Evolutionary conservation across 116 monocot species (phyloP).

Genomic region (Posidonia oceanica): DNA sequence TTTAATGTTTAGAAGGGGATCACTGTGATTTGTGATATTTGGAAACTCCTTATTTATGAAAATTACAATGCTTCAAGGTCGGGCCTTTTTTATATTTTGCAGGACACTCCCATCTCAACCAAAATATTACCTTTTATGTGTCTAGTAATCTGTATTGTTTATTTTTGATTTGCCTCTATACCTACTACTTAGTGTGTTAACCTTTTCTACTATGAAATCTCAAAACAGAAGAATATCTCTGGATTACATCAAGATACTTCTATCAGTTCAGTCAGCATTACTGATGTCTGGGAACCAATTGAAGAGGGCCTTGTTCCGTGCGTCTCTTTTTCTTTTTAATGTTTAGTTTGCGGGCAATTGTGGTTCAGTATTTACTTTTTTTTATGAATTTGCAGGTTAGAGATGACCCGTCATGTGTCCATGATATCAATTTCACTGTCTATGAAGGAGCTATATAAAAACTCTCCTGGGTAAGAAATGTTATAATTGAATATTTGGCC

Average conservation of each 20-base stretch:
- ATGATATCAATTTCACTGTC: constrained; percentile 89
- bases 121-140: no score
- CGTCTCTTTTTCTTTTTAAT: constrained; percentile 10
- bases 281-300: constrained; percentile 98
- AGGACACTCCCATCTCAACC: no score
- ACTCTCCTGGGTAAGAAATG: constrained; percentile 60
- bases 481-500: not conserved
- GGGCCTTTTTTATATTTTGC: no score
- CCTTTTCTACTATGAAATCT: not conserved
- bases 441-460: constrained; percentile 39
- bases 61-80: no score
- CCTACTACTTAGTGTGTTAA: not conserved
- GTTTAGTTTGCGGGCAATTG: not conserved
- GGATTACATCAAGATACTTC: constrained; percentile 75
- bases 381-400: constrained; percentile 38
- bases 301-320: constrained; percentile 98
- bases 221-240: constrained; percentile 59
- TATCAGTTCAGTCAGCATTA: constrained; percentile 87
- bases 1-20: no score
- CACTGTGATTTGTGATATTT: no score
- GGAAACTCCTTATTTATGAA: no score
- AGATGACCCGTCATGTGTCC: constrained; percentile 88
- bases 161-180: no score
- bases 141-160: no score
- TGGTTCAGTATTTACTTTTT: no score